Conservation (phyloP, 208 protist genomes). For the Trypanosoma melophagium region DNA sequence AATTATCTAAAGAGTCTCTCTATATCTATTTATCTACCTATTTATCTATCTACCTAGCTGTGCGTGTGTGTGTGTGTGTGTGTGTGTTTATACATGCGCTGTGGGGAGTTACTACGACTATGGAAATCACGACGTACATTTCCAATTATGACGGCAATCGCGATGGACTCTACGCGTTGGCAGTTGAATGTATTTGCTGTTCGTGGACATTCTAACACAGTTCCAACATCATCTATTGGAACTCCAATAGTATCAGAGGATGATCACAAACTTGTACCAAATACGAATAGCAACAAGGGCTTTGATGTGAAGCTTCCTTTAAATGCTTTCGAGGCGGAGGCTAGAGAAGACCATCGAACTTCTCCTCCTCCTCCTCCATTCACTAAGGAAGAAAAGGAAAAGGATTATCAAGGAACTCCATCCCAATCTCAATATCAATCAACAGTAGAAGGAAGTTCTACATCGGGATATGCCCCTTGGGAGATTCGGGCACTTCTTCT, state of each 20-base stretch:
- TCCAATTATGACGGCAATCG: neutral
- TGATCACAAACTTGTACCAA: constrained; percentile 28
- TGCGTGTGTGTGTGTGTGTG: too few relatives aligned
- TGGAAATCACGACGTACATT: neutral
- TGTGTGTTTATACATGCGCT: constrained; percentile 12
- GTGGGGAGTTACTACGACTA: neutral
- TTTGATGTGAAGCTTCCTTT: neutral
- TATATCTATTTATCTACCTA: too few relatives aligned
- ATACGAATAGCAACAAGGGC: neutral
- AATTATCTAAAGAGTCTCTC: too few relatives aligned
- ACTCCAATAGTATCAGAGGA: constrained; percentile 15
- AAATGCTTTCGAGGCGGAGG: too few relatives aligned
- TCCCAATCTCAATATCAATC: too few relatives aligned
- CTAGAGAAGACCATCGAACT: too few relatives aligned
- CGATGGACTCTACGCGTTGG: neutral
- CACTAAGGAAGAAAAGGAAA: too few relatives aligned
- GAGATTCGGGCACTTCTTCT: constrained; percentile 58
- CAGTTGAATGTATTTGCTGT: neutral
- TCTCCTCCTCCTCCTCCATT: too few relatives aligned
- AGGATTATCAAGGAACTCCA: too few relatives aligned
- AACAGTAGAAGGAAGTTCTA: too few relatives aligned
- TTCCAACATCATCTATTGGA: neutral
- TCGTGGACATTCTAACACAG: constrained; percentile 3
- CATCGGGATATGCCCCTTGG: constrained; percentile 44
- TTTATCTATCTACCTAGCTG: too few relatives aligned